A percentile compares a stretch with the other conserved stretches of the same genome.
phyloP scores from a whole-genome alignment of 495 filamentous ascomycete species.

The Aspergillus campestris region DNA sequence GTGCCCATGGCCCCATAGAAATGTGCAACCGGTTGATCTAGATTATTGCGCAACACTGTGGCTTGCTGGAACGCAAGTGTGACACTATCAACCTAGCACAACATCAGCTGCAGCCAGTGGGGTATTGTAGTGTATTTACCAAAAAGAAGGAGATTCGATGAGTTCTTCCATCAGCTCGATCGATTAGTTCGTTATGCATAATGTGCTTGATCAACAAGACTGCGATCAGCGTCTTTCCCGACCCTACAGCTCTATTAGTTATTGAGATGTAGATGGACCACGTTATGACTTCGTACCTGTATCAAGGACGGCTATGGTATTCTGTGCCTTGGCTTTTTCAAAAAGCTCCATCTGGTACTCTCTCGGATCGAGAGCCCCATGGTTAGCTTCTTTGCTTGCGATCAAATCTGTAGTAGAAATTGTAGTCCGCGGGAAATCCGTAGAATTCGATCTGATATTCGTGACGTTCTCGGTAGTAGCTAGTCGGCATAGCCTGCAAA shows the following conservation, averaged over 20 bases:
- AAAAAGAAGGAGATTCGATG: conserved; percentile 77
- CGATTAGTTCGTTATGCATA: conserved; percentile 68
- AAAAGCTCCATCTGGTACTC: conserved; percentile 94
- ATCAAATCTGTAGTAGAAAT: conserved; percentile 37
- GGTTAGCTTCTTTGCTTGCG: conserved; percentile 29
- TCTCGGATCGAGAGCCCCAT: conserved; percentile 57
- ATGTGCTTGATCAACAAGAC: conserved; percentile 75
- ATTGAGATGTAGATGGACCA: background rate
- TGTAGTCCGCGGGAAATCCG: conserved; percentile 11
- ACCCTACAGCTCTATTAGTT: conserved; percentile 43
- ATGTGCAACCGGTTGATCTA: conserved; percentile 70
- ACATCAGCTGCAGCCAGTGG: background rate
- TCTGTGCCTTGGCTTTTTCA: conserved; percentile 75
- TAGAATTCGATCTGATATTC: conserved; percentile 15
- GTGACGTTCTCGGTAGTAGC: conserved; percentile 25
- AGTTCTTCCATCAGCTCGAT: conserved; percentile 50
- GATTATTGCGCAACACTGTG: conserved; percentile 71
- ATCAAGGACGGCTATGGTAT: conserved; percentile 93
- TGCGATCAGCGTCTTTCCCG: conserved; percentile 95
- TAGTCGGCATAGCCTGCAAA: conserved; percentile 32
- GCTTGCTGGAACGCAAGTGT: conserved; percentile 88
- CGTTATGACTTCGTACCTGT: conserved; percentile 48
- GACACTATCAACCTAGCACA: conserved; percentile 66
- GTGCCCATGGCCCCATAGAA: conserved; percentile 67
- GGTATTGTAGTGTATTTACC: conserved; percentile 28